Evolutionary conservation across 169 alveolate genomes (phyloP).

Genomic region (Plasmodium yoelii): DNA sequence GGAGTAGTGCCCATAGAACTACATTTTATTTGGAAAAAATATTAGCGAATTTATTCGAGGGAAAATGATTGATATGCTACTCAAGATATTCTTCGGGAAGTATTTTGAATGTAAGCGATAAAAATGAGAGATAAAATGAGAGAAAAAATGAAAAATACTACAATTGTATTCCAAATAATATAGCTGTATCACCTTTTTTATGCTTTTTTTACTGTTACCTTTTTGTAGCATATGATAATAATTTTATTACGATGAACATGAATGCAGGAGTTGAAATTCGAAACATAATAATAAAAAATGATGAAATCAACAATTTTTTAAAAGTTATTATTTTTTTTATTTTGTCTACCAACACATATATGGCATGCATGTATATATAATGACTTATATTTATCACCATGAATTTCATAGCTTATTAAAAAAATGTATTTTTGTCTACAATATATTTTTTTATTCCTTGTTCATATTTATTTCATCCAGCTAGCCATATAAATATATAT

Average conservation of each 20-base stretch:
- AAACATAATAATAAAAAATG: slow-evolving; percentile 59
- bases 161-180: not conserved
- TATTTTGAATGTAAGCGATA: slow-evolving; percentile 46
- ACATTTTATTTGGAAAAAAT: no score
- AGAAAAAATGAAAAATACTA: not conserved
- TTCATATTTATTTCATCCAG: not conserved
- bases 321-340: slow-evolving; percentile 27
- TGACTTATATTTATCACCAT: no score
- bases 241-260: slow-evolving; percentile 58
- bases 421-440: not conserved
- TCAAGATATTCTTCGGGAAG: slow-evolving; percentile 48
- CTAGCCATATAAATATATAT: not conserved
- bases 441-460: slow-evolving; percentile 1
- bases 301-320: slow-evolving; percentile 58
- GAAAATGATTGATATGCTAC: slow-evolving; percentile 48
- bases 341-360: not conserved
- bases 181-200: not conserved
- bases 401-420: not conserved
- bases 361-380: not conserved
- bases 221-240: slow-evolving; percentile 45
- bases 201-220: not conserved
- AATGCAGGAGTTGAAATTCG: slow-evolving; percentile 57
- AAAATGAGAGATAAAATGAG: not conserved
- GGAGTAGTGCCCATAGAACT: no score
- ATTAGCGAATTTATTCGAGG: no score